Percentiles rank a stretch among this genome's conserved stretches.
Conservation (phyloP, 176 grass and related monocot genomes). For the Eleusine indica region DNA sequence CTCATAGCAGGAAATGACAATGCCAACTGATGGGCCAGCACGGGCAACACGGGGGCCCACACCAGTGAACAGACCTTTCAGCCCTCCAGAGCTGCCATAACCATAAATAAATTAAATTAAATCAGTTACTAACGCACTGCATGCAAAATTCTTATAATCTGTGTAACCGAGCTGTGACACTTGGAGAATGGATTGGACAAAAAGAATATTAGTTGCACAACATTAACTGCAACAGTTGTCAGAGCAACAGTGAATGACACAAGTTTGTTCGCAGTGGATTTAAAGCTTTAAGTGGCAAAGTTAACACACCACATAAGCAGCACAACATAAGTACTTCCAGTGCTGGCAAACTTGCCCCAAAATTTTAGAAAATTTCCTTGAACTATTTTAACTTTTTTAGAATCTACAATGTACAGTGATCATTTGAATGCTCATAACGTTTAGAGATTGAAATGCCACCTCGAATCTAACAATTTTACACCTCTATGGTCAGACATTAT, state of each 20-base stretch:
- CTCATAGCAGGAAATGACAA: conserved; percentile 93
- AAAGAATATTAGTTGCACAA: not conserved
- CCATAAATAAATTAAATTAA: conserved; percentile 21
- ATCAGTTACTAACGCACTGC: not conserved
- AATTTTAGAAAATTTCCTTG: not conserved
- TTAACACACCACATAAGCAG: not conserved
- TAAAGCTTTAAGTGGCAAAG: not conserved
- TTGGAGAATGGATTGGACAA: not conserved
- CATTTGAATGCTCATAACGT: no score
- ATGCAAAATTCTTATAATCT: not conserved
- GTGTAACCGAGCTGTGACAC: not conserved
- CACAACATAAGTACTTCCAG: not conserved
- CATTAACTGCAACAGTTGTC: not conserved
- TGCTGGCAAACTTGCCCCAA: not conserved
- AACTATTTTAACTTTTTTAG: not conserved
- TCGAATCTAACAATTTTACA: not conserved
- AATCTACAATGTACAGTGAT: no score
- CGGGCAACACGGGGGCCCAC: conserved; percentile 83
- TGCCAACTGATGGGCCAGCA: conserved; percentile 93
- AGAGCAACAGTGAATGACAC: not conserved
- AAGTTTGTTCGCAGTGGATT: not conserved
- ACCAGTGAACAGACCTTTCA: conserved; percentile 83
- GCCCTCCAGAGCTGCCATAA: conserved; percentile 66
- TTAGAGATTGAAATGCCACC: not conserved
- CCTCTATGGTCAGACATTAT: not conserved